These are phyloP conservation scores for Tephrocybe sp. DNA, from an alignment of 768 basidiomycete species.

Conservation along the genomic window DNA sequence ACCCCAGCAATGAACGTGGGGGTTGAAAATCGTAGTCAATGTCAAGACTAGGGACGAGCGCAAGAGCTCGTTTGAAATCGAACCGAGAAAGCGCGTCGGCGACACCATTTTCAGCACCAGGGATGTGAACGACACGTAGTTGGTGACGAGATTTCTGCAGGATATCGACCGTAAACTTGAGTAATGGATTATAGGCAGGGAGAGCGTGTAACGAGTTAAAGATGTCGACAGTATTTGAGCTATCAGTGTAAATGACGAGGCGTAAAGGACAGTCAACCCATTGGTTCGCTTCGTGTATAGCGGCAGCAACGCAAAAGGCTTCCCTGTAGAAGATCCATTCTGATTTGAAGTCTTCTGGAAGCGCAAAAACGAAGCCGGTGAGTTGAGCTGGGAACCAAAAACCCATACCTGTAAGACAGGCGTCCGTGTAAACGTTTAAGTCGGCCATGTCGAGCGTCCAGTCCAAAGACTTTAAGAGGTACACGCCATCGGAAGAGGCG, in stretches of 20 bases:
- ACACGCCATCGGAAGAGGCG: background rate
- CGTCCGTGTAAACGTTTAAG: constrained; percentile 20
- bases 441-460: constrained; percentile 18
- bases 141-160: too few relatives aligned
- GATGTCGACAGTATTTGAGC: constrained; percentile 16
- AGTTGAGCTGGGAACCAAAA: constrained; percentile 19
- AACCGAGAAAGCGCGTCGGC: too few relatives aligned
- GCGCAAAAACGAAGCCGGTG: constrained; percentile 13
- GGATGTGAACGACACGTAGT: too few relatives aligned
- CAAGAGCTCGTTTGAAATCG: too few relatives aligned
- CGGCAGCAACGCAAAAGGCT: constrained; percentile 20
- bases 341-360: background rate
- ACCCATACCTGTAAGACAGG: constrained; percentile 18
- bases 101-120: too few relatives aligned
- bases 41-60: too few relatives aligned
- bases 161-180: too few relatives aligned
- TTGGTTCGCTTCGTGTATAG: constrained; percentile 4
- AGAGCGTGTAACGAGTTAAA: background rate
- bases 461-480: background rate
- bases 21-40: too few relatives aligned
- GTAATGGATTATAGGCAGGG: constrained; percentile 11
- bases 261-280: background rate
- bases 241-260: constrained; percentile 23
- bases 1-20: too few relatives aligned
- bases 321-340: constrained; percentile 24